Evolutionary conservation across 2,329 filamentous ascomycete genomes (phyloP).

Genomic region (Lachnellula occidentalis): DNA sequence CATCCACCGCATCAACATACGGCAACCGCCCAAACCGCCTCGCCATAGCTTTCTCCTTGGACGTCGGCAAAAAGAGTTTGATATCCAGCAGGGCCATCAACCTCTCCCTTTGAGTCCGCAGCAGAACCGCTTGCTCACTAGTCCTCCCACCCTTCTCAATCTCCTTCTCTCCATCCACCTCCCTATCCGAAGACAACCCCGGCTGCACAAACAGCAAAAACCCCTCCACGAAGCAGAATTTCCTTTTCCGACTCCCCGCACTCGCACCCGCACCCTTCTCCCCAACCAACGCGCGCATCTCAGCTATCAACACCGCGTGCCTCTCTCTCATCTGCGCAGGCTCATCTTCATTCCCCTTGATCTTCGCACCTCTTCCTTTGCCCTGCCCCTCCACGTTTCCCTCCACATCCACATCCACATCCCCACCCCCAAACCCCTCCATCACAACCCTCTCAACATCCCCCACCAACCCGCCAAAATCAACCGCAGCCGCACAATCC

Average conservation of each 20-base stretch:
- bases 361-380: neutral
- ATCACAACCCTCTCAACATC: constrained; percentile 1
- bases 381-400: neutral
- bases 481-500: constrained; percentile 16
- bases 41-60: constrained; percentile 7
- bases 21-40: constrained; percentile 10
- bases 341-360: neutral
- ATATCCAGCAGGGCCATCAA: constrained; percentile 13
- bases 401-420: neutral
- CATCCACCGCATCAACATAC: constrained; percentile 17
- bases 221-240: constrained; percentile 18
- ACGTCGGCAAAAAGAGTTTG: constrained; percentile 20
- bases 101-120: neutral
- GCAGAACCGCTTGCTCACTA: neutral
- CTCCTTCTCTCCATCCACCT: neutral
- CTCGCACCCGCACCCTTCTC: too few species aligned
- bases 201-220: constrained; percentile 9
- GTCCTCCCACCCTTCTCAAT: constrained; percentile 1
- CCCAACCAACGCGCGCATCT: neutral
- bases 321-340: neutral
- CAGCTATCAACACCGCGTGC: neutral
- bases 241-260: neutral
- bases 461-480: constrained; percentile 12
- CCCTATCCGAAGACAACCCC: too few species aligned
- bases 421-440: neutral